Evolutionary conservation across 2,329 filamentous ascomycete genomes (phyloP).

Genomic region (Phialemonium atrogriseum): DNA sequence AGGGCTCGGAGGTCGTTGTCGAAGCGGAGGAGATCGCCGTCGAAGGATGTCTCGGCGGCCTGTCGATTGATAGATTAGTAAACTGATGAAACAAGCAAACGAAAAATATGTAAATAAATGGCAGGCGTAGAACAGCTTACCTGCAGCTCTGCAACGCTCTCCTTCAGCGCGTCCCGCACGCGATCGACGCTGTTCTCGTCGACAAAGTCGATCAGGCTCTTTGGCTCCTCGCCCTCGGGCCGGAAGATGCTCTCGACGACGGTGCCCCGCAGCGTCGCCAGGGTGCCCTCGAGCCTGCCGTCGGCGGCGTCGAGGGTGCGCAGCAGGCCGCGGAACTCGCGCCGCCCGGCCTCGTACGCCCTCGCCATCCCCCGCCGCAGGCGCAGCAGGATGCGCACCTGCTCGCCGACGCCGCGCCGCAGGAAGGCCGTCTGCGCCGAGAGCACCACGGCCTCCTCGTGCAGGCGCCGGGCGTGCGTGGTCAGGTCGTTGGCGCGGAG

Average conservation of each 20-base stretch:
- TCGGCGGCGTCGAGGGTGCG: slow-evolving; percentile 60
- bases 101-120: neutral
- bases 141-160: slow-evolving; percentile 63
- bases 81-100: neutral
- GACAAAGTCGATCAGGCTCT: slow-evolving; percentile 67
- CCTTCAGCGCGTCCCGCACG: slow-evolving; percentile 58
- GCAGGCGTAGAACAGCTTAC: slow-evolving; percentile 28
- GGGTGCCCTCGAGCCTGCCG: slow-evolving; percentile 54
- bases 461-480: slow-evolving; percentile 61
- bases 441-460: slow-evolving; percentile 73
- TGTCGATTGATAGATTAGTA: slow-evolving; percentile 17
- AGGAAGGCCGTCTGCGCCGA: slow-evolving; percentile 63
- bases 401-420: slow-evolving; percentile 49
- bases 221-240: slow-evolving; percentile 47
- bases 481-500: slow-evolving; percentile 83
- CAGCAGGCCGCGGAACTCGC: slow-evolving; percentile 54
- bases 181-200: slow-evolving; percentile 61
- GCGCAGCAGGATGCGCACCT: slow-evolving; percentile 42
- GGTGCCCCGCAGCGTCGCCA: slow-evolving; percentile 55
- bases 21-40: slow-evolving; percentile 66
- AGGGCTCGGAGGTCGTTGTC: slow-evolving; percentile 64
- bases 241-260: slow-evolving; percentile 57
- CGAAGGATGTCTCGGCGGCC: slow-evolving; percentile 63
- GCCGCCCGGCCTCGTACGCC: slow-evolving; percentile 49
- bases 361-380: slow-evolving; percentile 42